phyloP scores from a whole-genome alignment of 2,329 filamentous ascomycete species.

The Diaporthe australafricana region DNA sequence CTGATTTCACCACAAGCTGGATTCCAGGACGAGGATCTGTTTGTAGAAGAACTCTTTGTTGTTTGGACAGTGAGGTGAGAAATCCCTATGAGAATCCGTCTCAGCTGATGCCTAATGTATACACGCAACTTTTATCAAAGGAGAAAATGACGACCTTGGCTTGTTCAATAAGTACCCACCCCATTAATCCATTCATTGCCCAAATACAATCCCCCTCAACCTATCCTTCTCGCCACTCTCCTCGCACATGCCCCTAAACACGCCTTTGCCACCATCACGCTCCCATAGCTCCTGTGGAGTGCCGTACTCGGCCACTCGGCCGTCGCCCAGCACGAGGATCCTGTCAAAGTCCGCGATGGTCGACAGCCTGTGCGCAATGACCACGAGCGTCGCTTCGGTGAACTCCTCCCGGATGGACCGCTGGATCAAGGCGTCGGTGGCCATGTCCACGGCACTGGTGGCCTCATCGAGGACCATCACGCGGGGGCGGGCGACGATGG shows the following conservation, averaged over 20 bases:
- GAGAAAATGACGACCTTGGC: background rate
- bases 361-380: slow-evolving; percentile 81
- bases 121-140: background rate
- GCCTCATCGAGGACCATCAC: slow-evolving; percentile 87
- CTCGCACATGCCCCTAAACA: slow-evolving; percentile 73
- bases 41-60: background rate
- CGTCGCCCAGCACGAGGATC: slow-evolving; percentile 78
- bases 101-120: background rate
- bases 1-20: background rate
- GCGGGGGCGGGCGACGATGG: slow-evolving; percentile 77
- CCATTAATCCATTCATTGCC: slow-evolving; percentile 35
- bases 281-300: slow-evolving; percentile 72
- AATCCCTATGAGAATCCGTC: background rate
- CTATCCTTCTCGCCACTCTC: slow-evolving; percentile 70
- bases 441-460: slow-evolving; percentile 82
- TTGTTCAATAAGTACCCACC: background rate
- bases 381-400: slow-evolving; percentile 74
- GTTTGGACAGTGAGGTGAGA: background rate
- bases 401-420: slow-evolving; percentile 79
- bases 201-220: slow-evolving; percentile 59
- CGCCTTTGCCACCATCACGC: slow-evolving; percentile 53
- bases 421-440: slow-evolving; percentile 80
- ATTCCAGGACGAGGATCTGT: background rate
- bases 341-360: slow-evolving; percentile 83
- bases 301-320: slow-evolving; percentile 75